Evolutionary conservation across 1,284 basidiomycete genomes (phyloP), one percentile per base, ranked within the genome.

Genomic region (Rhizoctonia solani): DNA sequence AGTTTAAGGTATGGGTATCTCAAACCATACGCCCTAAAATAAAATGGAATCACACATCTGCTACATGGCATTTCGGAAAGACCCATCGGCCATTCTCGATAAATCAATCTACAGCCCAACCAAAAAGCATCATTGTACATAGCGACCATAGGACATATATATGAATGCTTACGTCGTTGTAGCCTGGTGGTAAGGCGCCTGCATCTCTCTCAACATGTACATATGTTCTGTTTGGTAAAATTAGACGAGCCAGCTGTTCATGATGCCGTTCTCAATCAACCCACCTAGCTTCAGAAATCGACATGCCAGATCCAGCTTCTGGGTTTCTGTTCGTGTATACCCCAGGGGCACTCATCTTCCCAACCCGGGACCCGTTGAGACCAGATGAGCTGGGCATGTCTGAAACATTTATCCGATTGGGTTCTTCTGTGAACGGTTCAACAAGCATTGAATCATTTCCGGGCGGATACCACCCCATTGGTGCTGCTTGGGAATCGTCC

Each of bases 101-200:
- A n/a, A n/a, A n/a, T 34, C 32, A 34, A 34, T 34, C 32, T 34
- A 34, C 32, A 4, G 32, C 11, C 11, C 32, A 34, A 34, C 4
- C 32, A 4, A 11, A 4, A 11, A 4, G 11, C 11, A 34, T 34
- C 11, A 34, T n/a, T n/a, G 32, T 34, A 34, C 11, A 34, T 4
- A 34, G 32, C 4, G 4, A 4, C 11, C 32, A 34, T 4, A 4
- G 11, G 32, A 11, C 32, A 23, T 13, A 54, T 16, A 37, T 14
- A 6, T n/a, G 3, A 23, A n/a, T 37, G 39, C 34, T 13, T 4
- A 54, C 53, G 32, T 54, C 32, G 21, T 54, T 32, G 21, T 54
- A 54, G 6, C 37, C 34, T n/a, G 53, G 53, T 6, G 53, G 53
- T 13, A 54, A 32, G 16, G 53, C 53, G 14, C 53, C 53, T n/a